These are phyloP conservation scores for Verbascum thapsus DNA, from an alignment of 257 asterid species.

Conservation along the genomic window DNA sequence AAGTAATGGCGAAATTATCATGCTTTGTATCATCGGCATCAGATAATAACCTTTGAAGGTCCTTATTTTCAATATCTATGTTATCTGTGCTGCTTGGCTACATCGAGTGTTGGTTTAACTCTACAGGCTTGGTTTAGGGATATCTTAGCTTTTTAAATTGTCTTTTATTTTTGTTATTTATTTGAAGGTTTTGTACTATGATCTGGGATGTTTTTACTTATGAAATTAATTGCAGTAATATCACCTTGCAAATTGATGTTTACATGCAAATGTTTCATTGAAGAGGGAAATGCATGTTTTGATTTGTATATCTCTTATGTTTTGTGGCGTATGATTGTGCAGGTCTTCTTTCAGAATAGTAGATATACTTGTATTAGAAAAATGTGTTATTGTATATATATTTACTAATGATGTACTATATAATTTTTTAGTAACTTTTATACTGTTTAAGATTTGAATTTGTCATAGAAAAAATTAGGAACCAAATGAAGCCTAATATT, in stretches of 20 bases:
- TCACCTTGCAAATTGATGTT: no score
- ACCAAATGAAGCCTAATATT: no score
- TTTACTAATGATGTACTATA: no score
- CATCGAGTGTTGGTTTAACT: constrained; percentile 11
- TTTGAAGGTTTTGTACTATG: constrained; percentile 30
- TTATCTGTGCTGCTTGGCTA: not conserved
- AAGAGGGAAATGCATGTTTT: not conserved
- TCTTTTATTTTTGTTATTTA: constrained; percentile 5
- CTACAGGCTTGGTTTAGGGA: constrained; percentile 29
- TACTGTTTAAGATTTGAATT: no score
- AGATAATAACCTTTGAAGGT: constrained; percentile 30
- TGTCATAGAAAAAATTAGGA: no score
- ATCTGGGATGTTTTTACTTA: constrained; percentile 24
- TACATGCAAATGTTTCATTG: no score
- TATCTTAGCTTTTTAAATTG: constrained; percentile 26
- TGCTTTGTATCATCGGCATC: constrained; percentile 31
- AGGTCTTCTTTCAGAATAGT: no score
- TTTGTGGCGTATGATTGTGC: no score
- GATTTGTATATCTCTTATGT: not conserved
- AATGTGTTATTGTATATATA: no score
- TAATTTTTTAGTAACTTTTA: no score
- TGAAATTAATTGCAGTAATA: constrained; percentile 21
- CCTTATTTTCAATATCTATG: constrained; percentile 1
- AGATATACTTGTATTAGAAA: no score
- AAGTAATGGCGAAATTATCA: constrained; percentile 30